Evolutionary conservation across 2,329 filamentous ascomycete species (phyloP), one percentile per base, ranked within the genome.

Genomic region (Penicillium sp.): DNA sequence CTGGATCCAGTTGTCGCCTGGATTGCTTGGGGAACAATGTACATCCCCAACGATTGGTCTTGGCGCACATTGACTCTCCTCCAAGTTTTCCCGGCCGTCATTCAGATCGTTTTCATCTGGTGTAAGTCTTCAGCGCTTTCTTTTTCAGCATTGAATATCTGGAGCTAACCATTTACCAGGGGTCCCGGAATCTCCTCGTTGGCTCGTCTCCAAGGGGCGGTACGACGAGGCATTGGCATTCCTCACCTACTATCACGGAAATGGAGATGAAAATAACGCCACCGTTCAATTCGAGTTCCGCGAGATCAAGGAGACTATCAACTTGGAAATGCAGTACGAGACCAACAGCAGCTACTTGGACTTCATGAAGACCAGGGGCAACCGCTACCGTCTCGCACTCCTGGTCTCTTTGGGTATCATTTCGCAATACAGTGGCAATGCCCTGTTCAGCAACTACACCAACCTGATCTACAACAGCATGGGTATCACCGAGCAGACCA

Each of bases 401-500:
- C 73, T 85, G 35, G 66, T 84, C 35, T 84, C 80, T 0, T 74
- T 87, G 14, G 83, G 82, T 60, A 69, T 86, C 57, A 84, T 86
- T 62, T 84, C 81, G 2, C 83, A 87, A 67, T 86, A 84, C 70
- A 82, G 78, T 44, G 83, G 84, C 37, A 87, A 86, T 62, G 82
- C 80, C 14, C 70, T 87, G 1, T 81, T 87, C 62, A 82, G 77
- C 54, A 86, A 86, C 69, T 86, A 86, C 65, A 81, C 83, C 60
- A 79, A 82, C 51, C 73, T 77, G 49, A 77, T 87, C 55, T 84
- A 84, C 68, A 70, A 76, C 34, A 78, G 77, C 41, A 81, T 82
- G 41, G 83, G 82, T 37, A 84, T 86, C 61, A 78, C 59, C 1
- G 70, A 76, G 38, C 73, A 80, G 62, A 76, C 77, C 61, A 75